These are phyloP conservation scores for Collybia sordida DNA, from an alignment of 768 basidiomycete species.

Conservation along the genomic window DNA sequence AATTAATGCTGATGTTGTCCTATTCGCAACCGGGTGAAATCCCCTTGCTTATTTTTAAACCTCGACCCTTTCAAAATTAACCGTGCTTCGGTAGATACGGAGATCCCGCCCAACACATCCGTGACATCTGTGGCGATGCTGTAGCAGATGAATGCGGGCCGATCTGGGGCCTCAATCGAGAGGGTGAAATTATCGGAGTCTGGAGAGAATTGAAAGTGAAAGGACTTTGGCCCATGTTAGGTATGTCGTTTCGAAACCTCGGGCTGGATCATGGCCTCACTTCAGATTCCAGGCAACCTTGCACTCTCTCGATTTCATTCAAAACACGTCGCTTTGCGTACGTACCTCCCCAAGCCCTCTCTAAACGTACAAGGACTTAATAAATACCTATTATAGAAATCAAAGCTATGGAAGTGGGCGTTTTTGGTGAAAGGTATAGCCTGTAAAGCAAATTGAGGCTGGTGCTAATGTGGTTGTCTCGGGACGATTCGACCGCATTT, in stretches of 20 bases:
- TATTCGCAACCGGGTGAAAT: constrained; percentile 49
- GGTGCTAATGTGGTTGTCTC: background rate
- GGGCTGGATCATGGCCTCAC: too few species aligned
- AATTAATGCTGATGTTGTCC: constrained; percentile 45
- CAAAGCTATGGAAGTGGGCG: constrained; percentile 18
- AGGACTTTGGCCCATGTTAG: constrained; percentile 60
- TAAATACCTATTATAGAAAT: constrained; percentile 8
- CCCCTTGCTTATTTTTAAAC: background rate
- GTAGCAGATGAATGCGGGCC: constrained; percentile 41
- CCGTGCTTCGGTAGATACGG: constrained; percentile 34
- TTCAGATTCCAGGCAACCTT: constrained; percentile 10
- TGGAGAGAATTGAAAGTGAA: constrained; percentile 50
- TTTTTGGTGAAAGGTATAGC: constrained; percentile 11
- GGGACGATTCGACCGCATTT: background rate
- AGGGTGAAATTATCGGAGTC: constrained; percentile 55
- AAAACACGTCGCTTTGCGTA: constrained; percentile 62
- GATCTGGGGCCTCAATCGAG: constrained; percentile 61
- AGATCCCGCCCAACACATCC: constrained; percentile 36
- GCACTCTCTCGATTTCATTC: constrained; percentile 56
- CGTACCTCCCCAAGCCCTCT: constrained; percentile 21
- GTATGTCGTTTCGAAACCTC: constrained; percentile 23
- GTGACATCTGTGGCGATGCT: constrained; percentile 42
- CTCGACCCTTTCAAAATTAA: background rate
- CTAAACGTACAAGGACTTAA: background rate
- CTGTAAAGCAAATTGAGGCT: too few species aligned